Base-by-base conservation (phyloP, 2,329 filamentous ascomycete genomes). In the Epichloe uncinata region DNA sequence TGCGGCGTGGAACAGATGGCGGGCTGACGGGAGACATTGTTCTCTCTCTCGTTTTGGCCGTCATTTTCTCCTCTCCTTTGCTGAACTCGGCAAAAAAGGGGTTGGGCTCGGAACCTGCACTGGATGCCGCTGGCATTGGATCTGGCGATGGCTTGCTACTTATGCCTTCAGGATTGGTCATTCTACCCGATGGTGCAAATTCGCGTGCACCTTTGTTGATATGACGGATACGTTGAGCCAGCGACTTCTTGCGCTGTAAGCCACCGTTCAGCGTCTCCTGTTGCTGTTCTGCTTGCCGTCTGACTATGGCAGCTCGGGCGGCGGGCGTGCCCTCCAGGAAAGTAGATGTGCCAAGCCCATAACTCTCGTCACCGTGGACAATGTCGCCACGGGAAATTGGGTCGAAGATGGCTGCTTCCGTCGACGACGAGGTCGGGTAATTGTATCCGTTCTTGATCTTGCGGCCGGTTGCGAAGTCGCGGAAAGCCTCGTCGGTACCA, bases 311-410 rank as follows among this genome's bases (percentile, higher is more conserved):
- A 7, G 82, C 78, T 58, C 82, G 81, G 30, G 90, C 85, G 30
- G 90, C 93, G 13, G 93, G 91, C 1, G 93, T 85, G 36, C 93
- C 93, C 60, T 98, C 93, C 20, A 98, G 70, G 73, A 97, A 97
- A 2, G 93, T 98, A 35, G 89, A 95, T 1, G 90, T 95, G 48
- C 93, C 93, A 7, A 98, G 70, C 9, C 93, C 93, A 53, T 87
- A 72, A 3, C 81, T 84, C 67, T 94, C 83, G 50, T 90, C 81
- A 18, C 91, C 91, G 58, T 97, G 88, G 13, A 97, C 77, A 44
- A 84, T 78, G 51, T 87, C 81, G 44, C 81, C 75, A 50, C 81
- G 78, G 30, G 75, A 68, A 30, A 75, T 76, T 1, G 88, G 79
- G 61, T 93, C 86, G 59, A 89, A 87, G 3, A 82, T 69, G 30